Evolutionary conservation across 768 basidiomycete species (phyloP), one percentile per base, ranked within the genome.

Genomic region (Wakefieldia striispora): DNA sequence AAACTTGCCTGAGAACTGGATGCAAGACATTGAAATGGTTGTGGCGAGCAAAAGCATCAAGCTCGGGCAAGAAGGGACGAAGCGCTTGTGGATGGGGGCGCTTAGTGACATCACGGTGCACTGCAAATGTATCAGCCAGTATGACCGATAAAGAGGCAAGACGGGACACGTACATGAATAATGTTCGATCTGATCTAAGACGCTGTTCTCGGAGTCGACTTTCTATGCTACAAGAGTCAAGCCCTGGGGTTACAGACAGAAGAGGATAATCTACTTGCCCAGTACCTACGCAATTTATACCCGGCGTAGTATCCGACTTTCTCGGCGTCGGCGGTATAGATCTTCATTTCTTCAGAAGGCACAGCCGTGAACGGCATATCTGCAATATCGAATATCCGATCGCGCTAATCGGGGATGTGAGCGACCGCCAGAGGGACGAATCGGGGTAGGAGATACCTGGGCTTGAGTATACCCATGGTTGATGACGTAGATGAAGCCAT

Each of bases 181-280:
- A 33, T 79, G 73, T 53, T 84, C 83, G 17, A 84, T 65, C 54
- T 84, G 80, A 58, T 86, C 84, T n/a, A 60, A 72, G 26, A 86
- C 76, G 5, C 81, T 79, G n/a, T 51, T 53, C 0, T 53, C 47
- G 5, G 73, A 70, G 39, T 78, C 78, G 20, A 85, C 76, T 45
- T 79, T 77, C 83, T 85, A 43, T 2, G n/a, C 29, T 33, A 26
- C 4, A 37, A 40, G 36, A 8, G 20, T 31, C 16, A 17, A 19
- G 12, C 29, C 11, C 23, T 4, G 10, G 26, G 21, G 11, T 26
- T 37, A 42, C 8, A 4, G 24, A 26, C 13, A 4, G 19, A 8
- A 40, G 0, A 58, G 45, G 44, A 14, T 1, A 11, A 43, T 43
- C 2, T 40, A 50, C 57, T 38, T 53, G 75, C 78, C 79, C 78